phyloP scores from a whole-genome alignment of 2,329 filamentous ascomycete genomes.

The Ramichloridium luteum region DNA sequence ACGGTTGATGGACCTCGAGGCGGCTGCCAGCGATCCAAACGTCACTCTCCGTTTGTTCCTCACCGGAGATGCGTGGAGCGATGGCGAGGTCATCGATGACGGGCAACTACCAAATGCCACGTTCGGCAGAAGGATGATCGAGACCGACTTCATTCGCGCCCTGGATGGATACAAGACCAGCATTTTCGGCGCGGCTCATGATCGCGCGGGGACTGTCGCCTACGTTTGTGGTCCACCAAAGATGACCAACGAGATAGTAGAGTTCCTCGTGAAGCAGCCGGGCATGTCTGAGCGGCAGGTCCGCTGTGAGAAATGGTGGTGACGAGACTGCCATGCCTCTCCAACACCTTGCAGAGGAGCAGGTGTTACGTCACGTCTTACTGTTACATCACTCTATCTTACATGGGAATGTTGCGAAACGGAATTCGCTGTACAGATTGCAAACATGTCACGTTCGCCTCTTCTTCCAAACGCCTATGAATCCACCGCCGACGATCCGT shows the following conservation, averaged over 20 bases:
- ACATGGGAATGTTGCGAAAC: no score
- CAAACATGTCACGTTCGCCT: no score
- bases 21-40: conserved; percentile 10
- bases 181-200: conserved; percentile 20
- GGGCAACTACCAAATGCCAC: conserved; percentile 21
- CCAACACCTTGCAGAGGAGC: no score
- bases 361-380: no score
- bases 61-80: conserved; percentile 17
- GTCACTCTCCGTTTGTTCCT: conserved; percentile 22
- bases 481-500: conserved; percentile 27
- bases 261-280: conserved; percentile 26
- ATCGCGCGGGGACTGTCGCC: conserved; percentile 28
- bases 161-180: conserved; percentile 20
- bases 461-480: conserved; percentile 27
- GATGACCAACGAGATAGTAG: conserved; percentile 38
- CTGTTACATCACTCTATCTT: no score
- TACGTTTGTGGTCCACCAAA: conserved; percentile 38
- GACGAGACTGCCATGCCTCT: no score
- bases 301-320: conserved; percentile 43
- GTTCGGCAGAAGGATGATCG: conserved; percentile 19
- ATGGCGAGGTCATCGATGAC: conserved; percentile 18
- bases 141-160: conserved; percentile 28
- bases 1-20: conserved; percentile 28
- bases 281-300: conserved; percentile 30
- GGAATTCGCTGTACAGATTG: no score